Base-by-base conservation (phyloP, 2,329 filamentous ascomycete genomes). In the Xylariomycetidae sp. region DNA sequence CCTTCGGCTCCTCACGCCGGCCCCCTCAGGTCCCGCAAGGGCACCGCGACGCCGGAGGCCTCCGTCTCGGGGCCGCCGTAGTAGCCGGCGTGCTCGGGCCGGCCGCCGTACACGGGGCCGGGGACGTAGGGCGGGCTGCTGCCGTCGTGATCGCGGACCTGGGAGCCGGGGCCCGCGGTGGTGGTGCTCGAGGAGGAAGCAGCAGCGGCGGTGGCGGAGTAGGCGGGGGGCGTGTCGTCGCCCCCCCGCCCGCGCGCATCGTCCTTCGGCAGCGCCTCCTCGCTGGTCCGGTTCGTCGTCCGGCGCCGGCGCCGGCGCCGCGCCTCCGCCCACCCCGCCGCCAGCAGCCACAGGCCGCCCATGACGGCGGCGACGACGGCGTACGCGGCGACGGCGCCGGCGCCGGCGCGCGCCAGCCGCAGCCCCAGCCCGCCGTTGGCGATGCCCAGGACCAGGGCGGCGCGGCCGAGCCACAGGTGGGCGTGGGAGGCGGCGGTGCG, bases 361-460 rank as follows among this genome's bases (percentile, higher is more conserved):
- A 64, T 46, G 24, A 65, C 19, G 10, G 36, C 60, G 1, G 63
- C 60, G 1, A 67, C 52, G 19, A 62, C 53, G 15, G 51, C 47
- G 37, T 68, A 68, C 8, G 58, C 60, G 2, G 52, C 46, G 43
- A 59, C 57, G 31, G 49, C 25, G 3, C 42, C 35, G 13, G 31
- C 29, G 0, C 46, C 18, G 0, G 59, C 59, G 12, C 42, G 38
- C 7, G 64, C 56, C 4, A 68, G 46, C n/a, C 49, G 43, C 19
- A 70, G 45, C 1, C 66, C 65, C 2, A 69, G 50, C 0, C 63
- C 65, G 3, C 66, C 65, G 44, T 67, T 66, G 37, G 67, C 48
- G 32, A 69, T 65, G 16, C 65, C 66, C 1, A 68, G 47, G 0
- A 58, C 52, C 13, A 69, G 52, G 2, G 47, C 40, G 10, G 54